These are phyloP conservation scores for Cyathus striatus DNA, from an alignment of 768 basidiomycete species.

Conservation along the genomic window DNA sequence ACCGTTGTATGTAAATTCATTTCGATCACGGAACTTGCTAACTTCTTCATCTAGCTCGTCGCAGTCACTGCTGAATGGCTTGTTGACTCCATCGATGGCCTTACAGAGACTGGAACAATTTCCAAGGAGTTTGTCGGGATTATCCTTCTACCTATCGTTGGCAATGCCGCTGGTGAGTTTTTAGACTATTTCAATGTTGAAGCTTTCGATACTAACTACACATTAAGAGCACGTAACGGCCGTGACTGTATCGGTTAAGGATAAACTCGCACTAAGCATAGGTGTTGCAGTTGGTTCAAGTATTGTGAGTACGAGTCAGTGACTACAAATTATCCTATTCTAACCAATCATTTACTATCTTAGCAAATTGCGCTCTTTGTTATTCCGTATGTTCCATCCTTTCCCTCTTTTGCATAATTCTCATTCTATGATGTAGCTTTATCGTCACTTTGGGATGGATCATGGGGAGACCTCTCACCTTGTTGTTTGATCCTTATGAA, in stretches of 20 bases:
- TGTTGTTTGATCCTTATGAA: constrained; percentile 89
- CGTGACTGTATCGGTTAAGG: constrained; percentile 86
- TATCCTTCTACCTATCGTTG: constrained; percentile 84
- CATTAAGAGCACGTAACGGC: constrained; percentile 79
- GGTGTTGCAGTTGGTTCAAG: constrained; percentile 88
- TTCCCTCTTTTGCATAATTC: not conserved
- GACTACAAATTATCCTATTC: not conserved
- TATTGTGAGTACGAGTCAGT: constrained; percentile 44
- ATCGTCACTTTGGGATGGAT: constrained; percentile 78
- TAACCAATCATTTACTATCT: constrained; percentile 3
- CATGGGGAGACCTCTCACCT: constrained; percentile 70
- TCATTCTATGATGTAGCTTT: constrained; percentile 35
- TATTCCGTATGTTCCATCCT: constrained; percentile 56
- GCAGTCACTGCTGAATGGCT: constrained; percentile 67
- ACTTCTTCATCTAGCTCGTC: constrained; percentile 42
- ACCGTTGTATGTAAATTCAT: constrained; percentile 54
- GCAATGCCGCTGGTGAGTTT: constrained; percentile 71
- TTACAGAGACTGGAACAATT: constrained; percentile 54
- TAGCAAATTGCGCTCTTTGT: constrained; percentile 85
- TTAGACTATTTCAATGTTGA: not conserved
- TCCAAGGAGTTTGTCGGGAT: constrained; percentile 82
- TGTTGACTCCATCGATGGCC: constrained; percentile 76
- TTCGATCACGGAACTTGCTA: not conserved
- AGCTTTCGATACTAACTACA: constrained; percentile 5
- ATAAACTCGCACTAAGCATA: constrained; percentile 82